Conservation (phyloP, 2,329 filamentous ascomycete species). For the Cercospora brassicicola region DNA sequence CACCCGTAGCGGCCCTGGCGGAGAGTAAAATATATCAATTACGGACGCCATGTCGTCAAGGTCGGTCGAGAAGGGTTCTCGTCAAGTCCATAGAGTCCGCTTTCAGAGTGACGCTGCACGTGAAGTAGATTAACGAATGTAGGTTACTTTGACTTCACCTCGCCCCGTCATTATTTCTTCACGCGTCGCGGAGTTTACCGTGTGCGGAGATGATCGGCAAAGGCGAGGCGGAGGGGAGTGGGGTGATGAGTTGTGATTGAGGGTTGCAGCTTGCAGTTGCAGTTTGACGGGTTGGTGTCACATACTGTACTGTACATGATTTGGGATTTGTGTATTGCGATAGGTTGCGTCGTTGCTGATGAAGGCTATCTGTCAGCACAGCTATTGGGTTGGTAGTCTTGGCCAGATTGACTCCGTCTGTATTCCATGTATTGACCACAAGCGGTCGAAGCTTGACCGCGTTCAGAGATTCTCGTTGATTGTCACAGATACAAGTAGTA, state of each 20-base stretch:
- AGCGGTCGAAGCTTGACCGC: neutral
- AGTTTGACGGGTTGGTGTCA: neutral
- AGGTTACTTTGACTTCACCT: slow-evolving; percentile 12
- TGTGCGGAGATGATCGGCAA: neutral
- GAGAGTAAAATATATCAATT: slow-evolving; percentile 5
- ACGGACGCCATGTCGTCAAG: neutral
- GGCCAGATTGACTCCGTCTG: neutral
- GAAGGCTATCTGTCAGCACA: neutral
- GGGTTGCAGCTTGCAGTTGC: neutral
- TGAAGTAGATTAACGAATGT: slow-evolving; percentile 4
- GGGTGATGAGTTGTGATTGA: neutral
- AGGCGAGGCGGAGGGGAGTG: neutral
- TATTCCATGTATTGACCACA: neutral
- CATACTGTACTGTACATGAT: neutral
- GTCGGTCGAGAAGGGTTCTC: neutral
- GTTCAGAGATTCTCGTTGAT: neutral
- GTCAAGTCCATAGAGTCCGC: neutral
- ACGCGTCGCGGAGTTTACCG: neutral
- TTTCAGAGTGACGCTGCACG: neutral
- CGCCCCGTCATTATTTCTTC: neutral
- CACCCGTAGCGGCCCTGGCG: neutral
- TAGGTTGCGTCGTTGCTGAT: neutral
- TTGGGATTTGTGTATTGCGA: neutral
- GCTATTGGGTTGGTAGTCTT: neutral
- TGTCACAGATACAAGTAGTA: neutral